Conservation (phyloP, 805 yeast species). For the Lipomyces yamadae region DNA sequence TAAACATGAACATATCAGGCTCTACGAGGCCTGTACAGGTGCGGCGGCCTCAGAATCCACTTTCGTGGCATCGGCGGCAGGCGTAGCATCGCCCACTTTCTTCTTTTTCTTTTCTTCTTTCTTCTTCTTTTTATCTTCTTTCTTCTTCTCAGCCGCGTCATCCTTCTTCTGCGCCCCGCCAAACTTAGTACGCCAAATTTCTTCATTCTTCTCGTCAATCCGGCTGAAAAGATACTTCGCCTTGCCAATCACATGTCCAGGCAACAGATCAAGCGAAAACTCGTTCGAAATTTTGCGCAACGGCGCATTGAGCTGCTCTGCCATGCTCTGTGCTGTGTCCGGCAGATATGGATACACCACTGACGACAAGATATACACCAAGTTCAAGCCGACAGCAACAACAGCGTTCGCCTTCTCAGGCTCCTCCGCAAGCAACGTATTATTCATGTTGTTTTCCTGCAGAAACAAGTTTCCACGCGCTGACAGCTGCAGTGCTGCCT, state of each 20-base stretch:
- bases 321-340: slow-evolving; percentile 69
- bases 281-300: slow-evolving; percentile 74
- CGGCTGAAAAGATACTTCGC: slow-evolving; percentile 91
- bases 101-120: slow-evolving; percentile 31
- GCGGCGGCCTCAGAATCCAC: not conserved
- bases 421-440: slow-evolving; percentile 71
- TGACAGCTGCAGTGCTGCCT: slow-evolving; percentile 86
- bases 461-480: slow-evolving; percentile 93
- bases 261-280: slow-evolving; percentile 68
- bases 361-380: slow-evolving; percentile 83
- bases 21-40: not conserved
- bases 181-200: slow-evolving; percentile 80
- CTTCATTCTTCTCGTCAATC: slow-evolving; percentile 87
- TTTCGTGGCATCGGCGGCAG: not conserved
- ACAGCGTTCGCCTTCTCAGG: slow-evolving; percentile 90
- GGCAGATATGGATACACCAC: slow-evolving; percentile 91
- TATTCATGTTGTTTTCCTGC: slow-evolving; percentile 95
- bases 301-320: slow-evolving; percentile 83
- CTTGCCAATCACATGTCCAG: slow-evolving; percentile 86
- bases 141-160: slow-evolving; percentile 34
- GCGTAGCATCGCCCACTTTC: slow-evolving; percentile 16
- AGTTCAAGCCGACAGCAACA: slow-evolving; percentile 86
- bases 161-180: slow-evolving; percentile 65
- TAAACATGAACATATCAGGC: not conserved
- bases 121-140: slow-evolving; percentile 32